Conservation (phyloP, 805 yeast genomes). For the Candida berthetii region DNA sequence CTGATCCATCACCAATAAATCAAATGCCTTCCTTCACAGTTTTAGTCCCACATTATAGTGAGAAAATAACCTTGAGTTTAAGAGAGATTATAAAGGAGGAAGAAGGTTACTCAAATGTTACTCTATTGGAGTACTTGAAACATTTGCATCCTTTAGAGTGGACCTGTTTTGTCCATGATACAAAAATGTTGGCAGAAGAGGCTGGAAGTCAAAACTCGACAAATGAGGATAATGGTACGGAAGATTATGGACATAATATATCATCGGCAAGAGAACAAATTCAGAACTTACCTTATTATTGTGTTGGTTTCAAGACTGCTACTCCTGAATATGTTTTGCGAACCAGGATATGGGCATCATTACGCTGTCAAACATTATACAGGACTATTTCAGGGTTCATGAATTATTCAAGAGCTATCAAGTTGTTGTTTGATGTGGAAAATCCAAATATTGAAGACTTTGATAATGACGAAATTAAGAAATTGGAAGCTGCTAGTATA, state of each 20-base stretch:
- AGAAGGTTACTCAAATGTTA: conserved; percentile 53
- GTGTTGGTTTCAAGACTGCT: conserved; percentile 59
- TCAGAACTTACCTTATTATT: conserved; percentile 53
- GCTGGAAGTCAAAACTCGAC: conserved; percentile 20
- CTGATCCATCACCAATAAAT: conserved; percentile 58
- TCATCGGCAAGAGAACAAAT: conserved; percentile 25
- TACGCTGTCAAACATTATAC: conserved; percentile 67
- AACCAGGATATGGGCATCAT: conserved; percentile 74
- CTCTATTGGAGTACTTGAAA: conserved; percentile 65
- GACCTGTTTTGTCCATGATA: conserved; percentile 63
- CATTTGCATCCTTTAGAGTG: conserved; percentile 61
- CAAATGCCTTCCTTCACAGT: conserved; percentile 82
- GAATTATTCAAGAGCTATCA: conserved; percentile 66
- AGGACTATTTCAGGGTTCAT: conserved; percentile 70
- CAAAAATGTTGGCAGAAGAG: conserved; percentile 51
- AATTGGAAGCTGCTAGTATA: conserved; percentile 38
- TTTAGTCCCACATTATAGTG: conserved; percentile 81
- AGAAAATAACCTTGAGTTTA: conserved; percentile 69
- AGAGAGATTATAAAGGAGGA: conserved; percentile 74
- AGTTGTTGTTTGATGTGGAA: conserved; percentile 56
- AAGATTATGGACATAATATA: neutral
- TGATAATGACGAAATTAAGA: conserved; percentile 26
- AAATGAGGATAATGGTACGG: conserved; percentile 2
- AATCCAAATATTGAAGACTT: conserved; percentile 29
- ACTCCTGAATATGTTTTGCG: conserved; percentile 52